Conservation (phyloP, 2,329 filamentous ascomycete species). For the Ceratocystiopsis minuta region DNA sequence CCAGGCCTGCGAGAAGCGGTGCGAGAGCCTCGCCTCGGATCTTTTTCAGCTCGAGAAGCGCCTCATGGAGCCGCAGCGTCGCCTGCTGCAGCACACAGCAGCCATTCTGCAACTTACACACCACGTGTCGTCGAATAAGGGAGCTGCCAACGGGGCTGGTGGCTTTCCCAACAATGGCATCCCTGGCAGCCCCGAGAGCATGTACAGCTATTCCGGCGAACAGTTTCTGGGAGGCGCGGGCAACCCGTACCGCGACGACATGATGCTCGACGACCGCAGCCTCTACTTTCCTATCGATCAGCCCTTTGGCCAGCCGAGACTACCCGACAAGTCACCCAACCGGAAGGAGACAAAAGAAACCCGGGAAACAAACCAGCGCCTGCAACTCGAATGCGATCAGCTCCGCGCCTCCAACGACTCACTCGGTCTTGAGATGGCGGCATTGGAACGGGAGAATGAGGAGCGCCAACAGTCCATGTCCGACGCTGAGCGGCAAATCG, state of each 20-base stretch:
- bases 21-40: constrained; percentile 68
- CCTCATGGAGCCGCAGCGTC: constrained; percentile 54
- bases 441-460: constrained; percentile 17
- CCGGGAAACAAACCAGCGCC: constrained; percentile 22
- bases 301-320: constrained; percentile 28
- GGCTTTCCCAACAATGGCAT: constrained; percentile 32
- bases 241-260: constrained; percentile 27
- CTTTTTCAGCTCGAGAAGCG: constrained; percentile 65
- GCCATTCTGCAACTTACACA: constrained; percentile 85
- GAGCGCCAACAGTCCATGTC: constrained; percentile 33
- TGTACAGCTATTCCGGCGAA: constrained; percentile 49
- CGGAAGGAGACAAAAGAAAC: constrained; percentile 34
- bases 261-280: constrained; percentile 61
- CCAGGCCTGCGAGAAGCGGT: constrained; percentile 56
- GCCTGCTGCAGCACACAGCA: constrained; percentile 75
- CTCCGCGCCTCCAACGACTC: constrained; percentile 17
- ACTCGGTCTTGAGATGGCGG: constrained; percentile 18
- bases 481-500: constrained; percentile 46
- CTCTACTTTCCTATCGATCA: constrained; percentile 54
- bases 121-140: constrained; percentile 31
- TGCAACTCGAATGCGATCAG: constrained; percentile 6
- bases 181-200: constrained; percentile 59
- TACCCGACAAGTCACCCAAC: constrained; percentile 38
- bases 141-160: too few relatives aligned
- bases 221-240: constrained; percentile 28